Base-by-base conservation (phyloP, 1,284 basidiomycete species). In the Meripilus lineatus region DNA sequence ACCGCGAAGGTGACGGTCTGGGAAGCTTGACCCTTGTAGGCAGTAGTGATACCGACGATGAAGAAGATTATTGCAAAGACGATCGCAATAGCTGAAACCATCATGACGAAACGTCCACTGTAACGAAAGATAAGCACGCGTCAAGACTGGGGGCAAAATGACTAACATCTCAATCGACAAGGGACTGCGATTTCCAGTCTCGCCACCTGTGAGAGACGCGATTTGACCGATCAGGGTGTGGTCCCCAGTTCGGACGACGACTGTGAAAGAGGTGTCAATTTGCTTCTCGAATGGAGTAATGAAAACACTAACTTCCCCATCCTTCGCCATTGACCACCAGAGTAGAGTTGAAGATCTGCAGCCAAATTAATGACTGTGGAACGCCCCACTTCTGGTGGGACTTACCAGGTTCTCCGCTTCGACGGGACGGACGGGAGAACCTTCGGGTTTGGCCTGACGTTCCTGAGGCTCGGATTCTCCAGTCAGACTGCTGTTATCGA, bases 401-500 rank as follows among this genome's bases (percentile, higher is more conserved):
- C 65, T 36, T 53, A 81, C 77, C 58, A 84, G 50, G 50, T 84
- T 84, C 50, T 81, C 75, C 2, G 81, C 81, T 54, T 84, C 80
- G 3, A 79, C 77, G 1, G 77, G 70, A 17, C 79, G 69, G 7
- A 55, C 54, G 10, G 60, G 48, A 3, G 70, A 70, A 7, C 81
- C 81, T 35, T 72, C 61, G 3, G 69, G 65, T 14, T 71, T 50
- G 5, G 75, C 61, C 26, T 60, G 55, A 3, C 81, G 72, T 54
- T 82, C 80, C 56, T 82, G 79, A 2, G 81, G 78, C 55, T 84
- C 81, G 1, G 80, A 81, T 58, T 84, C 81, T 45, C 81, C 81
- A 0, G 81, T 84, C 28, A 84, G 64, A 59, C 76, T 82, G 47
- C 79, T 81, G 53, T 84, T 84, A 59, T 84, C 81, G 28, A 84